Evolutionary conservation across 179 eudicot species (phyloP).

Genomic region (Sideroxylon spinosum): DNA sequence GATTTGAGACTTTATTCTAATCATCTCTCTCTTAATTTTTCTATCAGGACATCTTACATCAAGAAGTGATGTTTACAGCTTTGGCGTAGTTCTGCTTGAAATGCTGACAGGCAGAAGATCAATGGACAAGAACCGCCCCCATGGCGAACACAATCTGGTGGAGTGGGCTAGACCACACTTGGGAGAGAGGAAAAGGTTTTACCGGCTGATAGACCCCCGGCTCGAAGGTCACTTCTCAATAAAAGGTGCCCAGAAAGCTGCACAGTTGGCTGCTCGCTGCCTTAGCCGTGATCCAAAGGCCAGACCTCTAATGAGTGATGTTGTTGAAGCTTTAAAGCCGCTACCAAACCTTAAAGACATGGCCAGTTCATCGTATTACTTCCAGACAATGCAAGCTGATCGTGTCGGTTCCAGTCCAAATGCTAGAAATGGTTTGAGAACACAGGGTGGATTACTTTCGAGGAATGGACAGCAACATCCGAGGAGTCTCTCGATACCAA

Average conservation of each 20-base stretch:
- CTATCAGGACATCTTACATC: conserved; percentile 45
- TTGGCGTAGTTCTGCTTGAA: conserved; percentile 54
- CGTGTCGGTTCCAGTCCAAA: conserved; percentile 62
- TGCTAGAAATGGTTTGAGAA: conserved; percentile 41
- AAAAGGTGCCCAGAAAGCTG: conserved; percentile 47
- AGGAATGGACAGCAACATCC: conserved; percentile 55
- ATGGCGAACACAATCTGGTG: conserved; percentile 49
- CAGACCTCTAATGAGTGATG: conserved; percentile 52
- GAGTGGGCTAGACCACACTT: conserved; percentile 58
- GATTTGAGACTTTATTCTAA: background rate
- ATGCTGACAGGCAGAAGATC: conserved; percentile 49
- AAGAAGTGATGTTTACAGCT: conserved; percentile 49
- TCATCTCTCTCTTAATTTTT: background rate
- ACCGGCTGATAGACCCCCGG: conserved; percentile 42
- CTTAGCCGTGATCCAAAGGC: conserved; percentile 45
- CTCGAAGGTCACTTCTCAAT: conserved; percentile 48
- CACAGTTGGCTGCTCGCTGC: conserved; percentile 45
- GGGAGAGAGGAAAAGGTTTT: conserved; percentile 35
- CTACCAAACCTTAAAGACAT: conserved; percentile 57
- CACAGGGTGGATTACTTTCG: conserved; percentile 33
- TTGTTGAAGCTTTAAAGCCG: conserved; percentile 42
- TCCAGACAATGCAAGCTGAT: conserved; percentile 75
- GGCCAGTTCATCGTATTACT: conserved; percentile 86
- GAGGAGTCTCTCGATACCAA: conserved; percentile 74
- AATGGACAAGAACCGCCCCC: conserved; percentile 49